Evolutionary conservation across 1,284 basidiomycete genomes (phyloP), one percentile per base, ranked within the genome.

Genomic region (Mycocalia duriaeana): DNA sequence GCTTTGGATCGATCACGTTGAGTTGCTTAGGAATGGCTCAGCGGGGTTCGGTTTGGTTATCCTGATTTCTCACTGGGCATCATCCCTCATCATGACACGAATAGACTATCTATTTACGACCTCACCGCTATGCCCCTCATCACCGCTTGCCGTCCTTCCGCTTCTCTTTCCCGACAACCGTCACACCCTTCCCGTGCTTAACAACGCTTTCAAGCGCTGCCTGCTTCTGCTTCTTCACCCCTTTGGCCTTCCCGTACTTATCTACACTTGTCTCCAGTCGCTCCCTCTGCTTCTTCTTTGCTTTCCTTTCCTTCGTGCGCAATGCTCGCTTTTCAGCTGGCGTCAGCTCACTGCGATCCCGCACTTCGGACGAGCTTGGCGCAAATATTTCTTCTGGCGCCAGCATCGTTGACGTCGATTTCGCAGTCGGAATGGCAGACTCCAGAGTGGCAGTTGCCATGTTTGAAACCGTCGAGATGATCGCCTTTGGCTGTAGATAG

Each of bases 361-460:
- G 80, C 37, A 80, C 70, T 39, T 79, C 75, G 8, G 76, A 66
- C 0, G 78, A 57, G 3, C 71, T 62, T 0, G 88, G 76, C 0
- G 82, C 72, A 57, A 89, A 91, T 25, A 99, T 72, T 69, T 99
- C 96, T 62, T 98, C 92, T 0, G 96, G 96, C 1, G 96, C 93
- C 44, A 99, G 79, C 76, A 94, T 88, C 0, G 84, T 85, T 3
- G 85, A 75, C 0, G 81, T 73, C 0, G 89, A 84, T 55, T 85
- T 81, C 2, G 83, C 81, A 0, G 91, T 87, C 0, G 95, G 96
- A 2, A 99, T 75, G 0, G 94, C 91, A 1, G 91, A 91, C 67
- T 99, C 96, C 56, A 98, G 69, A 2, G 82, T 78, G n/a, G 94
- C 79, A 0, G 90, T 85, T 0, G 95, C 81, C 5, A 90, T 73